phyloP scores from a whole-genome alignment of 805 yeast species.

The Alloascoidea africana region DNA sequence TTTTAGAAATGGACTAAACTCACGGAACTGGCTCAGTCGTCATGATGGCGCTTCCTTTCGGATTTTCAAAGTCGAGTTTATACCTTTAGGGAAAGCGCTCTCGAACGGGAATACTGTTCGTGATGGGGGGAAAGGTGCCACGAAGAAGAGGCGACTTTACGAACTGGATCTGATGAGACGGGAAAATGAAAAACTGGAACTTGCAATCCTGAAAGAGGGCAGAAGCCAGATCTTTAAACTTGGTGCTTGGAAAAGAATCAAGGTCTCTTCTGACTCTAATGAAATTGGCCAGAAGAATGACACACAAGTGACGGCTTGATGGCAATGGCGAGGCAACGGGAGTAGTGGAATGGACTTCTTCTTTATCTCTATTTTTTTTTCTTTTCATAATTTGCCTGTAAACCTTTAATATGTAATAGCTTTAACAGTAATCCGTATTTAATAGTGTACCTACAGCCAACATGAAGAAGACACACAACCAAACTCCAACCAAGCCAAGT shows the following conservation, averaged over 20 bases:
- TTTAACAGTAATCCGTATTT: too few relatives aligned
- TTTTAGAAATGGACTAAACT: conserved; percentile 51
- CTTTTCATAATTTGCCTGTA: too few relatives aligned
- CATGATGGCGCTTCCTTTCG: conserved; percentile 77
- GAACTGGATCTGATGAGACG: conserved; percentile 14
- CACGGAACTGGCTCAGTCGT: conserved; percentile 54
- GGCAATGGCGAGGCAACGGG: too few relatives aligned
- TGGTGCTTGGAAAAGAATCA: neutral
- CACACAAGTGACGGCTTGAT: too few relatives aligned
- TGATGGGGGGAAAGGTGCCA: neutral
- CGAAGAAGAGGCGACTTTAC: conserved; percentile 15
- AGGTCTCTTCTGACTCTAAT: too few relatives aligned
- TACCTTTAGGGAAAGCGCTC: conserved; percentile 17
- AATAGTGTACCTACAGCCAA: too few relatives aligned
- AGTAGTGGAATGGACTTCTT: too few relatives aligned
- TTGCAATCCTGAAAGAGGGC: neutral
- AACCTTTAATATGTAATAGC: too few relatives aligned
- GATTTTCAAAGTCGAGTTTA: conserved; percentile 32
- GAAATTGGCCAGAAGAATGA: too few relatives aligned
- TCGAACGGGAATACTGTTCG: conserved; percentile 13
- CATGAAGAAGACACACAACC: too few relatives aligned
- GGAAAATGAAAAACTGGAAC: neutral
- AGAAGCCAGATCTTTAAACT: neutral
- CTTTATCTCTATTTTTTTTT: too few relatives aligned
- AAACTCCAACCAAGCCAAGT: too few relatives aligned